Base-by-base conservation (phyloP, 371 early-diverging fungal genomes). In the Haplosporangium sp. region DNA sequence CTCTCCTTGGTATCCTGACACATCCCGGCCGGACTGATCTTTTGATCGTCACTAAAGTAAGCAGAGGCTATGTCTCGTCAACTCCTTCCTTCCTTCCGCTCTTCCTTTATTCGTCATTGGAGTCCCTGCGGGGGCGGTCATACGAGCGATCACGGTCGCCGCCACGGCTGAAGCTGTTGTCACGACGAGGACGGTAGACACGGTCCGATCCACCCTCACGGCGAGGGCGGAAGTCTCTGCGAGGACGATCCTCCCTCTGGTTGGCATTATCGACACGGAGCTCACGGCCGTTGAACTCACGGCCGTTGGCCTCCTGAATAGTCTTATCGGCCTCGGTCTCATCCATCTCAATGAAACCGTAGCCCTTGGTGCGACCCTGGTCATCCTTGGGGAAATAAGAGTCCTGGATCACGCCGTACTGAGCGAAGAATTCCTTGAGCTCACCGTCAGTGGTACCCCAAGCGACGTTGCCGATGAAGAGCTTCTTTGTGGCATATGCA, bases 321-420 rank as follows among this genome's bases (percentile, higher is more conserved):
- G 89, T 89, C 37, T 71, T 74, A 59, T 86, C 82, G 68, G 92
- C 91, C 45, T 83, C 87, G 45, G 65, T 64, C 54, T 66, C 82
- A 46, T 73, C 82, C 67, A 87, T 84, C 69, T 86, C 87, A 47
- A 94, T 86, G 74, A 94, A 94, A 12, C 93, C 95, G 83, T 88
- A 93, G 4, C 94, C 93, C 66, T 90, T 87, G 73, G 91, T 90
- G 76, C 87, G 85, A 59, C 87, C 91, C 82, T 79, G 70, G 41
- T 84, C 83, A 69, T 86, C 86, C 57, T 68, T 74, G 61, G 86
- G 79, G 73, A 85, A 59, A 37, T 84, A 64, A 61, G 62, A 52
- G 45, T 71, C 70, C 52, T 66, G 69, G 58, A 86, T 70, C 7
- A 23, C 18, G 37, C 86, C 86, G 64, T 69, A 81, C 50, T 69